Base-by-base conservation (phyloP, 768 basidiomycete genomes). In the Rhizopogon rudus region DNA sequence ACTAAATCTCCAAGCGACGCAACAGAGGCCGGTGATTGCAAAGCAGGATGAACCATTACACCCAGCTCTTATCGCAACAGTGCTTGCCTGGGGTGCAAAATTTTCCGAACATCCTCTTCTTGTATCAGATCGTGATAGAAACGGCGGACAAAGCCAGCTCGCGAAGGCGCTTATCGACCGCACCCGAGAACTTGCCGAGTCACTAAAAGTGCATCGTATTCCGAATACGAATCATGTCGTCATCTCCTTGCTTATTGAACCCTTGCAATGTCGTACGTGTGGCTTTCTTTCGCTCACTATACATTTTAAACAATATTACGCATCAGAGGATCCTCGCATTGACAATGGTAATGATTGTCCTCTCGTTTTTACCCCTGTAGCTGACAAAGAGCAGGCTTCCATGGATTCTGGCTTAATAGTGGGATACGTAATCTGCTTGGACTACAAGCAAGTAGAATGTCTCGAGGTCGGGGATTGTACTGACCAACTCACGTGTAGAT, bases 81-180 rank as follows among this genome's bases (percentile, higher is more conserved):
- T 94, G 8, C 75, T 97, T 51, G 91, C 93, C 0, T 95, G 90
- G 88, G 94, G 94, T 29, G 86, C 91, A 39, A 93, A 93, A 63
- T 96, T 96, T 68, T 93, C 92, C 3, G 94, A 97, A 63, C 91
- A 96, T 65, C 86, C 88, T 0, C 71, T 93, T 57, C 82, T 97
- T 45, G 78, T 86, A 20, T 82, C 84, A 35, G 94, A 96, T 73
- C 80, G 93, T 42, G 75, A 80, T 50, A 82, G 83, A 56, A 83
- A 82, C 48, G 74, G 78, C 44, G 83, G 83, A 6, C 87, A 91
- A 65, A 93, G 93, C 69, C 68, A 83, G 39, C 73, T 98, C 6
- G 88, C 91, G 3, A 88, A 84, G 70, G 74, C 86, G 1, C 72
- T 96, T 35, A 84, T 93, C 48, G 80, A 87, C 65, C 82, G 93